Evolutionary conservation across 75 land plant species (phyloP).

Genomic region (Pinus tabuliformis): DNA sequence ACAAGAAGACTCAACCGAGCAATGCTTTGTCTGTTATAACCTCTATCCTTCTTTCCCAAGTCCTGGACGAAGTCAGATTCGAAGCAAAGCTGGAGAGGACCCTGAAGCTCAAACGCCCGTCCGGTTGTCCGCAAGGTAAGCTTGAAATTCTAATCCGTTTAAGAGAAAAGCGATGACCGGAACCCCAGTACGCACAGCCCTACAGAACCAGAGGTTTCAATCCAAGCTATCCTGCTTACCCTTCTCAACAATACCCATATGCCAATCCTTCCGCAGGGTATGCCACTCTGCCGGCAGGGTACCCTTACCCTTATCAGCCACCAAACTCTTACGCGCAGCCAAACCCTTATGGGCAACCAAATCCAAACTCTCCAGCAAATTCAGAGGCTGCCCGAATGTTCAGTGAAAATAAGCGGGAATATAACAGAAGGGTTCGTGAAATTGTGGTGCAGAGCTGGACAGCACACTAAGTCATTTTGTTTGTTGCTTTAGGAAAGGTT

Average conservation of each 20-base stretch:
- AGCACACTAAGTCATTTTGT: constrained; percentile 24
- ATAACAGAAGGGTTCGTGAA: constrained; percentile 56
- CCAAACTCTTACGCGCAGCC: not conserved
- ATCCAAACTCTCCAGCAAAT: constrained; percentile 6
- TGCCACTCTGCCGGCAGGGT: constrained; percentile 7
- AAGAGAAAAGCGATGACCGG: constrained; percentile 15
- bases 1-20: too few species aligned
- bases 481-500: not conserved
- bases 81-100: constrained; percentile 6
- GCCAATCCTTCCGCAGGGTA: not conserved
- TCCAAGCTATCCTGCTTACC: constrained; percentile 15
- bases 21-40: too few species aligned
- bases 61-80: constrained; percentile 36
- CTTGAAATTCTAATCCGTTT: constrained; percentile 34
- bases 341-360: too few species aligned
- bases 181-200: constrained; percentile 7
- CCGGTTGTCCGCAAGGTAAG: constrained; percentile 71
- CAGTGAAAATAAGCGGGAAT: constrained; percentile 58
- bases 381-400: constrained; percentile 70
- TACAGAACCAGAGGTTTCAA: constrained; percentile 13
- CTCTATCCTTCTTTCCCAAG: constrained; percentile 17
- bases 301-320: not conserved
- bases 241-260: constrained; percentile 17
- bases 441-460: constrained; percentile 63
- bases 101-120: constrained; percentile 47